Percentiles rank a stretch among this genome's conserved stretches.
phyloP scores from a whole-genome alignment of 129 eudicot species.

The Flaveria brownii region DNA sequence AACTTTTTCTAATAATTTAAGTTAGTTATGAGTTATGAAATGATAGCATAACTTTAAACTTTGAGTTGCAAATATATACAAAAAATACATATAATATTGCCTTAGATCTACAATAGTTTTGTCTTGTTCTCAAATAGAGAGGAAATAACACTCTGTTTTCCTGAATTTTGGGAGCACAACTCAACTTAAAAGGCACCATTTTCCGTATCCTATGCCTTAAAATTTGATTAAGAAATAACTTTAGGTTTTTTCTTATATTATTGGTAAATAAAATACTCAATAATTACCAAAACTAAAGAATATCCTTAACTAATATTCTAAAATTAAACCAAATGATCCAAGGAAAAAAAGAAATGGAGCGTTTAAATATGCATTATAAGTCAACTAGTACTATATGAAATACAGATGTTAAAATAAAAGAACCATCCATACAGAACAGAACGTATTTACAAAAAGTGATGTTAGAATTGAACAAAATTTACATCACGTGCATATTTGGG shows the following conservation, averaged over 20 bases:
- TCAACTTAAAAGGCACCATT: not conserved
- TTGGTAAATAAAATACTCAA: not conserved
- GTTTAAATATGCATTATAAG: no score
- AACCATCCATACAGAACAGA: not conserved
- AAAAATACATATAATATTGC: no score
- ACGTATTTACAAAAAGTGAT: constrained; percentile 36
- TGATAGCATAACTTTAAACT: no score
- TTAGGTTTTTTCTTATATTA: not conserved
- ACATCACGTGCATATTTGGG: constrained; percentile 41
- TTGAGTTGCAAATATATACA: no score
- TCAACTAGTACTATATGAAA: no score
- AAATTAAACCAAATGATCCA: no score
- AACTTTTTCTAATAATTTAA: no score
- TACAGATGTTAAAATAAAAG: not conserved
- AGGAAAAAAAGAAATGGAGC: no score
- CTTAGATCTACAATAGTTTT: not conserved
- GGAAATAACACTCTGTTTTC: constrained; percentile 1
- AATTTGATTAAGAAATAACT: not conserved
- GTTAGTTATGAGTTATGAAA: no score
- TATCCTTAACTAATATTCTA: not conserved
- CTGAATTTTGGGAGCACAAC: constrained; percentile 27
- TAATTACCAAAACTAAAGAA: not conserved
- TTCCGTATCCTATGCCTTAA: not conserved
- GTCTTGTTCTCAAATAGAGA: constrained; percentile 17
- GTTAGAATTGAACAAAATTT: constrained; percentile 38